A percentile compares a stretch with the other conserved stretches of the same genome.
phyloP scores from a whole-genome alignment of 257 asterid genomes.

The Vinca minor region DNA sequence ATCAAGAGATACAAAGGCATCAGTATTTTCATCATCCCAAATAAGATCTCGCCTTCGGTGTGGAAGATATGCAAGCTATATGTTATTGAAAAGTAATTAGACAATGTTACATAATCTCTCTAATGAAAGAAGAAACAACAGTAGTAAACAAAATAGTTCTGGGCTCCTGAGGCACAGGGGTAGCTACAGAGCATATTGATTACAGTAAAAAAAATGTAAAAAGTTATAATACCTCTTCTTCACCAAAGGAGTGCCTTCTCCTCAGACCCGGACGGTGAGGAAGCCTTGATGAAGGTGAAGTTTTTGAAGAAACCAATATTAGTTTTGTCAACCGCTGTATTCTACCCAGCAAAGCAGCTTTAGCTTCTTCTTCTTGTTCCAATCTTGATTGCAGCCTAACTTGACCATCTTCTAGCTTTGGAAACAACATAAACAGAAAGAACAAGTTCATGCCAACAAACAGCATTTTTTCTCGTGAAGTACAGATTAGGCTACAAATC shows the following conservation, averaged over 20 bases:
- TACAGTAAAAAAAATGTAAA: neutral
- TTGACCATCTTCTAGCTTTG: constrained; percentile 97
- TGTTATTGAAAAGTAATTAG: neutral
- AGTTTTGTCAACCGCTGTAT: constrained; percentile 91
- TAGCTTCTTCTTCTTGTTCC: constrained; percentile 99
- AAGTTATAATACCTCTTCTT: constrained; percentile 70
- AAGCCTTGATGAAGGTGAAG: constrained; percentile 69
- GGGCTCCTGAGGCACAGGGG: neutral
- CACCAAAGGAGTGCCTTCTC: constrained; percentile 98
- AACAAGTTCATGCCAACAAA: neutral
- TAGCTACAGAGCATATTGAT: neutral
- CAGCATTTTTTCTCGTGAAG: neutral
- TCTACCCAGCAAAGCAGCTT: constrained; percentile 94
- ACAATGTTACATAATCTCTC: neutral
- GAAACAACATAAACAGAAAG: constrained; percentile 27
- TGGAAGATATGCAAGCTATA: constrained; percentile 98
- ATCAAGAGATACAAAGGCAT: constrained; percentile 56
- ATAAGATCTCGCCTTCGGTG: constrained; percentile 87
- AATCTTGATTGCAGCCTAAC: constrained; percentile 92
- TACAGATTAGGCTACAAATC: neutral
- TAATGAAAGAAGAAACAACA: neutral
- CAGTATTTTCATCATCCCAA: constrained; percentile 77
- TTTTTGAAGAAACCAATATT: constrained; percentile 87
- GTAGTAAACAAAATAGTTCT: neutral
- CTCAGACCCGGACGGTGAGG: constrained; percentile 65